Base-by-base conservation (phyloP, 1,284 basidiomycete species). In the Microbotryomycetes sp. region DNA sequence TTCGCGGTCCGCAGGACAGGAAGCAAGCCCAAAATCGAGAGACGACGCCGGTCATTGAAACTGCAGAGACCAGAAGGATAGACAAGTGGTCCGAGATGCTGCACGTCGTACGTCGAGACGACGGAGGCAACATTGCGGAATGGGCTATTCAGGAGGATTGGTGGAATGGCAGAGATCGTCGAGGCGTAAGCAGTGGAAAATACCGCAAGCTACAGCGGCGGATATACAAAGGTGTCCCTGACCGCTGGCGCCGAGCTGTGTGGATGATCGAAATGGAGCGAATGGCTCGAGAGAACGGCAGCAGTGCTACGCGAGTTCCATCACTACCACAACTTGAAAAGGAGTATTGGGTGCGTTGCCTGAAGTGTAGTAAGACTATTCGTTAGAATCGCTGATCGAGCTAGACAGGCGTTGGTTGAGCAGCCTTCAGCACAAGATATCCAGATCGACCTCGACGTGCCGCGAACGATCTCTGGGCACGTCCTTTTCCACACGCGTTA, bases 381-480 rank as follows among this genome's bases (percentile, higher is more conserved):
- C n/a, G 29, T 29, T 15, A 41, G n/a, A 16, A 16, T 18, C 16
- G 54, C 57, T 55, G 9, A 31, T n/a, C 7, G 31, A 16, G n/a
- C 18, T 58, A 54, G 46, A 5, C 60, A 79, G 76, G 81, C 83
- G 47, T 80, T 80, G 9, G 75, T 91, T 62, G 88, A 91, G 52
- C 82, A 82, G 64, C 87, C 91, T 13, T 92, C 89, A 51, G 81
- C 80, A 6, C 92, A 91, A 75, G 96, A 98, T 73, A 86, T 97
- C 26, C 96, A 98, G 78, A 98, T 98, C 71, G 96, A 99, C 77
- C 80, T 99, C 68, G 96, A 99, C 72, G 93, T 98, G 0, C 96
- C 96, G 4, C 79, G 96, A 70, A 98, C 96, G 11, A 97, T 97
- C 67, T 89, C 86, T 64, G 93, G 93, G 0, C 92, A 98, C 77